phyloP scores from a whole-genome alignment of 257 asterid species.

The Primulina huaijiensis region DNA sequence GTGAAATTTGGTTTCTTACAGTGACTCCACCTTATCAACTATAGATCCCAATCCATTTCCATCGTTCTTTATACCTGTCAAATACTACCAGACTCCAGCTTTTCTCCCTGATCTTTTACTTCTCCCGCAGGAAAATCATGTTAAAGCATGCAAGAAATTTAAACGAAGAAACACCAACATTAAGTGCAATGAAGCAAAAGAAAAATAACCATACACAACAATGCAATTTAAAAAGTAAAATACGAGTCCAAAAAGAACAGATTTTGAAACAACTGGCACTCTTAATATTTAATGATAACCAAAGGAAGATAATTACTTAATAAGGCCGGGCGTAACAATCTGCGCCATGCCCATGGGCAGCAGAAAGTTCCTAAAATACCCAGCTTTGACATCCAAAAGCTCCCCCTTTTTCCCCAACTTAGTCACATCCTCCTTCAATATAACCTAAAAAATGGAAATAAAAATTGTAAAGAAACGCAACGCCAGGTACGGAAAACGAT shows the following conservation, averaged over 20 bases:
- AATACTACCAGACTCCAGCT: background rate
- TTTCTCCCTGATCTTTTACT: background rate
- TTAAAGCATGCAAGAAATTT: background rate
- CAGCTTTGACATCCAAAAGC: constrained; percentile 84
- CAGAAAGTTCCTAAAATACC: constrained; percentile 74
- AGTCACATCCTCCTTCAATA: constrained; percentile 82
- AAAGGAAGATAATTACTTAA: constrained; percentile 46
- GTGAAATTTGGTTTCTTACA: background rate
- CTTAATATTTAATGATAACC: background rate
- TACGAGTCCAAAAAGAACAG: background rate
- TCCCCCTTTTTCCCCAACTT: constrained; percentile 85
- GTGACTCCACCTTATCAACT: background rate
- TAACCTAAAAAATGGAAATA: constrained; percentile 43
- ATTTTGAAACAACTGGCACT: background rate
- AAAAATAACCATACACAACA: background rate
- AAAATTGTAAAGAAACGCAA: background rate
- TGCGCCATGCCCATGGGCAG: constrained; percentile 72
- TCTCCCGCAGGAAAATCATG: background rate
- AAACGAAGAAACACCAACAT: background rate
- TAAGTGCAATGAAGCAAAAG: background rate
- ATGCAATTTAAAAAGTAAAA: background rate
- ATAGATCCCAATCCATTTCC: background rate
- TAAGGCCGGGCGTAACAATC: constrained; percentile 69
- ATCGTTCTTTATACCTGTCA: background rate
- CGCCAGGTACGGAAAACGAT: background rate